Evolutionary conservation across 1,284 basidiomycete species (phyloP), one percentile per base, ranked within the genome.

Genomic region (Hymenochaete sp.): DNA sequence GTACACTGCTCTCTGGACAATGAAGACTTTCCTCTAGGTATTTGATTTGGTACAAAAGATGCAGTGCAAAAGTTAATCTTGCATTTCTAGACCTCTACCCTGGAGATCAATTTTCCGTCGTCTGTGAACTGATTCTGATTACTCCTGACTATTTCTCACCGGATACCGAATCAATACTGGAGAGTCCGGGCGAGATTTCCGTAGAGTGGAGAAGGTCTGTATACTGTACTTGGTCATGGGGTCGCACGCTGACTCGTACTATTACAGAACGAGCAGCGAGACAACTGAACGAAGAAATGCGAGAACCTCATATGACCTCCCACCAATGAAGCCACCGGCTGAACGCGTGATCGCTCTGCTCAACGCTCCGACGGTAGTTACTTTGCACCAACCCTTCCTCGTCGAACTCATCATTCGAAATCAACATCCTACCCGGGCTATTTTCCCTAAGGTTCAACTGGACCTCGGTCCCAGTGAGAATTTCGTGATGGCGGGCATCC

Each of bases 401-500:
- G 64, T 86, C 35, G 66, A 65, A 1, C 59, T 88, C 25, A 75
- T 65, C 9, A 61, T 88, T 41, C 77, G 81, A 35, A 90, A 89
- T 55, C 65, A 67, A 8, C 76, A 83, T 52, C 66, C 70, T 8
- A 66, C 65, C 14, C 74, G 73, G 32, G 75, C 82, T 1, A 82
- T 82, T 1, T 79, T 78, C 52, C 60, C 88, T 22, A 67, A 71
- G 18, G 71, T 87, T 11, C 73, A 78, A 27, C 65, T 85, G 36
- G 87, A 90, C 44, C 67, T 75, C 1, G 82, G 87, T 47, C 56
- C 68, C 0, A 61, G 69, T 3, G 70, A 61, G 61, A 49, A 59
- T 4, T 88, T 90, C 58, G 72, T 88, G 21, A 71, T 85, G 3
- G 73, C 85, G 1, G 88, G 88, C 0, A 57, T 84, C 24, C 68